Base-by-base conservation (phyloP, 208 protist genomes). In the Leishmania lainsoni region DNA sequence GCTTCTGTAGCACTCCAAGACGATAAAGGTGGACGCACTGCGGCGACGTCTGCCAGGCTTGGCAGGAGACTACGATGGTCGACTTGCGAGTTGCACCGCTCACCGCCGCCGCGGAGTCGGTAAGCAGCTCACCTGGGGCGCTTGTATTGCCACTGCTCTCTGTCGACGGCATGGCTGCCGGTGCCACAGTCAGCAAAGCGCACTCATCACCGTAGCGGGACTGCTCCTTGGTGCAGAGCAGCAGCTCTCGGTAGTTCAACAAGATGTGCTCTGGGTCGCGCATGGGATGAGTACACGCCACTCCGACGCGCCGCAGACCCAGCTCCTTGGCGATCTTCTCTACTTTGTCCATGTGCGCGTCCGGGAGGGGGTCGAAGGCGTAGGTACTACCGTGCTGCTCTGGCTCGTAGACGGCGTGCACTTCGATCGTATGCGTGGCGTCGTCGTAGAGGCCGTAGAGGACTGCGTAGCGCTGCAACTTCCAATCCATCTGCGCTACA, bases 341-440 rank as follows among this genome's bases (percentile, higher is more conserved):
- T 8, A 95, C 93, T 35, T 71, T 72, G 2, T 29, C 66, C 14
- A 93, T 65, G 58, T 91, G 85, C 14, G 78, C 63, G 80, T 96
- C 92, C 0, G 80, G 68, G 5, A 84, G 22, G 29, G 83, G 79
- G 32, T 90, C 87, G 66, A 97, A 94, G 73, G 88, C 84, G 76
- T 80, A 84, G 5, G 81, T 74, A 75, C 86, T 93, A 52, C 93
- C 92, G 56, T 89, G 83, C 86, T 97, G 93, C 87, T 97, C 89
- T 0, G 93, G 93, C 83, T 98, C 95, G 79, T 98, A 98, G 8
- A 97, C 81, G 48, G 93, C 88, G 84, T 98, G 95, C 72, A 95
- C 90, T 78, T 96, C 91, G 26, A 97, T 69, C 14, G 80, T 86
- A 35, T 83, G 76, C 14, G 65, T 70, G 2, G 61, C 79, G 16